Evolutionary conservation across 1,139 yeast genomes (phyloP).

Genomic region (Geotrichum aggregatum): DNA sequence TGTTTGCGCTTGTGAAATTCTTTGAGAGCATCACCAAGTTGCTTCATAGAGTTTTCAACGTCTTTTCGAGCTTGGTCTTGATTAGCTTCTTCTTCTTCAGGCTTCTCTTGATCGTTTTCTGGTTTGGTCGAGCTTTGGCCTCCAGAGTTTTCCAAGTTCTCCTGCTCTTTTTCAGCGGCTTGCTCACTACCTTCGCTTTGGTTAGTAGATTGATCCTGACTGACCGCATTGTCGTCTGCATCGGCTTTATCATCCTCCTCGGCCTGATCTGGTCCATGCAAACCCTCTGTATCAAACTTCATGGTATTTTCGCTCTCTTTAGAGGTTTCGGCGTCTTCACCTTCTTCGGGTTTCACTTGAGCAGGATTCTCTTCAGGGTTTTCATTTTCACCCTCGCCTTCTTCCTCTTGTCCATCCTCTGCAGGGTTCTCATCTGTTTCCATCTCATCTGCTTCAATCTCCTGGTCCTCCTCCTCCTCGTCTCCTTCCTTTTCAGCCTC

Average conservation of each 20-base stretch:
- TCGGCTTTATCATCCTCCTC: constrained; percentile 45
- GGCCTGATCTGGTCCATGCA: constrained; percentile 47
- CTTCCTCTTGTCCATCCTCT: constrained; percentile 67
- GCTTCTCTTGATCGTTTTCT: constrained; percentile 25
- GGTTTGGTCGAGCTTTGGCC: constrained; percentile 27
- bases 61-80: constrained; percentile 63
- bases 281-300: constrained; percentile 37
- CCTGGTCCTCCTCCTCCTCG: constrained; percentile 59
- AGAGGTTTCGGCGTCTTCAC: constrained; percentile 33
- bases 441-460: constrained; percentile 62
- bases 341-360: constrained; percentile 24
- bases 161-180: constrained; percentile 59
- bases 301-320: constrained; percentile 24
- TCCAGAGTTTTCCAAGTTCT: constrained; percentile 31
- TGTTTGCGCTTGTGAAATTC: constrained; percentile 89
- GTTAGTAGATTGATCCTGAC: constrained; percentile 66
- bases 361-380: constrained; percentile 33
- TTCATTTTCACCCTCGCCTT: constrained; percentile 52
- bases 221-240: constrained; percentile 44
- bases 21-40: constrained; percentile 83
- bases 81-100: constrained; percentile 29
- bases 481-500: constrained; percentile 53
- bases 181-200: constrained; percentile 76
- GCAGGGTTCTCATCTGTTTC: constrained; percentile 75
- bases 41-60: constrained; percentile 78